Evolutionary conservation across 371 early-diverging fungal genomes (phyloP), one percentile per base, ranked within the genome.

Genomic region (Circinella umbellata): DNA sequence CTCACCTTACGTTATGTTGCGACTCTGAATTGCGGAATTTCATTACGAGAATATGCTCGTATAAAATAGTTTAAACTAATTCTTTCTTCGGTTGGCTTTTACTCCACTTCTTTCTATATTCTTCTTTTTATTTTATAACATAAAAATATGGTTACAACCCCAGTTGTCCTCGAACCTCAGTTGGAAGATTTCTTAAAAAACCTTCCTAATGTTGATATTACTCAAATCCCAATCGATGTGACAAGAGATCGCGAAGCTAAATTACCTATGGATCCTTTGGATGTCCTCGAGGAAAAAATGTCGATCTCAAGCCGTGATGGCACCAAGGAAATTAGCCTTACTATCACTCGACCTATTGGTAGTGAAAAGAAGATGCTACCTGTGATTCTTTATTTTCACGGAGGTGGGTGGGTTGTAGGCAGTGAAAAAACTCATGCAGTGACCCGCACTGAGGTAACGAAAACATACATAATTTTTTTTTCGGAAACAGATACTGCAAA

Each of bases 341-440:
- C 65, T 9, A 70, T 70, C 18, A 70, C 70, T 9, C 64, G 74
- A 3, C 74, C 71, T n/a, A 14, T 55, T 6, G 71, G 68, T 38
- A 70, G 71, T 10, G 67, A 70, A 53, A 57, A 61, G 10, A 42
- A 70, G 1, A 49, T 53, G 2, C 47, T 74, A 1, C 74, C 74
- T 27, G 71, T 74, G 0, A 55, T 67, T 39, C 35, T 73, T 18
- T 73, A 64, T 53, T 10, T 69, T 37, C 72, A 71, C n/a, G 72
- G 72, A n/a, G 72, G 72, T 8, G 72, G 72, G 49, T 71, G 63
- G 57, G 68, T 63, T 1, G 15, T 63, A 10, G 42, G 63, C 14
- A 49, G 62, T 15, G 49, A 67, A 3, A 35, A 42, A 18, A 46
- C 53, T 8, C 60, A 71, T 38, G 39, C 37, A 49, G 18, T 37